A percentile compares a stretch with the other conserved stretches of the same genome.
phyloP scores from a whole-genome alignment of 176 grass and related monocot genomes.

The Raddia guianensis region DNA sequence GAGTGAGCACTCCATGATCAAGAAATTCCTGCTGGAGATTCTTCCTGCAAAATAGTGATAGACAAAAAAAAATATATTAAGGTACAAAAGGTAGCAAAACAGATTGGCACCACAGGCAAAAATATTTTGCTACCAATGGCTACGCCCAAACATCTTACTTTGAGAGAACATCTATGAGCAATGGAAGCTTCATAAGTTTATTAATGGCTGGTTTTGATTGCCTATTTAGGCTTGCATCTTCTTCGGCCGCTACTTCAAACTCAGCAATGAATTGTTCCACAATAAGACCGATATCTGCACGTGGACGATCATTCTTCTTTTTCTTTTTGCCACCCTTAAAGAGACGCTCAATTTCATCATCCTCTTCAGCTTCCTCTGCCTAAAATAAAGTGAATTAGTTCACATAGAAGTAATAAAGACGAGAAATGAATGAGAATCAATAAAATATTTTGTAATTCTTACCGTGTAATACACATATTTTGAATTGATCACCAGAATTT shows the following conservation, averaged over 20 bases:
- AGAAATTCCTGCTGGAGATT: constrained; percentile 99
- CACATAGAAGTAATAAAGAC: neutral
- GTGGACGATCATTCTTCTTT: constrained; percentile 86
- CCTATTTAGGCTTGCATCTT: constrained; percentile 95
- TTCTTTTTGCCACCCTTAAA: constrained; percentile 88
- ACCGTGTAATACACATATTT: neutral
- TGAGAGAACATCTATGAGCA: constrained; percentile 92
- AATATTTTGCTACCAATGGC: neutral
- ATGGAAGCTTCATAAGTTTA: constrained; percentile 92
- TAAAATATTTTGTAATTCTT: neutral
- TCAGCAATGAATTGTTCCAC: constrained; percentile 95
- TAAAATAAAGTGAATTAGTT: constrained; percentile 36
- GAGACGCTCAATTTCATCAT: constrained; percentile 85
- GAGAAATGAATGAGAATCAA: constrained; percentile 18
- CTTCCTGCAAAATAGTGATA: constrained; percentile 63
- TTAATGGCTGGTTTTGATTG: constrained; percentile 94
- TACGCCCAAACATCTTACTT: constrained; percentile 68
- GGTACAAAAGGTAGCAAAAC: constrained; percentile 3
- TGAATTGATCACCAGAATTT: neutral
- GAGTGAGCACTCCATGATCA: constrained; percentile 89
- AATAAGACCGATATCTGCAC: constrained; percentile 86
- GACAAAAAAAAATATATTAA: constrained; percentile 19
- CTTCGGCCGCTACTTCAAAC: constrained; percentile 89
- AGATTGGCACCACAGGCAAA: neutral
- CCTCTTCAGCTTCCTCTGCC: constrained; percentile 90